phyloP scores from a whole-genome alignment of 2,329 filamentous ascomycete genomes.

The Verticillium zaregamsianum region DNA sequence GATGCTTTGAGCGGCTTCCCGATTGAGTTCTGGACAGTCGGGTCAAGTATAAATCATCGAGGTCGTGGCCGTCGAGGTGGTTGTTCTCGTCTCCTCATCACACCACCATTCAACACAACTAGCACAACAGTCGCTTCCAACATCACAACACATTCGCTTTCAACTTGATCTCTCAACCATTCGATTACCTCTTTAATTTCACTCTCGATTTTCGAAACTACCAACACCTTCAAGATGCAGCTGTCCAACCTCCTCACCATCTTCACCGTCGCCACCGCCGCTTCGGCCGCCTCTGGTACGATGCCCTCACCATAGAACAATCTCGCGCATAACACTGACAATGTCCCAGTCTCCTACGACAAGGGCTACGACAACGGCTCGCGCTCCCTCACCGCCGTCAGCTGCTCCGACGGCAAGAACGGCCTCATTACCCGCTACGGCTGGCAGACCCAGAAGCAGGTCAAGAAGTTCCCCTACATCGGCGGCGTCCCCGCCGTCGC shows the following conservation, averaged over 20 bases:
- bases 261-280: slow-evolving; percentile 31
- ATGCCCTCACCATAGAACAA: neutral
- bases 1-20: neutral
- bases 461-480: slow-evolving; percentile 50
- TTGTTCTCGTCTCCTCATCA: neutral
- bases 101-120: neutral
- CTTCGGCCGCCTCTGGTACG: slow-evolving; percentile 28
- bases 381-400: slow-evolving; percentile 51
- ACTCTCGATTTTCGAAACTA: slow-evolving; percentile 1
- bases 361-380: slow-evolving; percentile 59
- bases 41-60: neutral
- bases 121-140: neutral
- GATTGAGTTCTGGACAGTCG: neutral
- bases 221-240: slow-evolving; percentile 34
- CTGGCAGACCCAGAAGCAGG: slow-evolving; percentile 50
- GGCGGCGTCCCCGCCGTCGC: slow-evolving; percentile 47
- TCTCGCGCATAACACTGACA: slow-evolving; percentile 7
- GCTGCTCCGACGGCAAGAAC: slow-evolving; percentile 66
- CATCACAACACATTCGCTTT: neutral
- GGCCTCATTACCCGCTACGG: slow-evolving; percentile 60
- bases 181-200: neutral
- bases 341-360: slow-evolving; percentile 61
- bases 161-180: neutral
- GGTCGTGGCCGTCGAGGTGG: neutral
- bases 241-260: slow-evolving; percentile 34